Evolutionary conservation across 2,329 filamentous ascomycete species (phyloP).

Genomic region (Metarhizium rileyi): DNA sequence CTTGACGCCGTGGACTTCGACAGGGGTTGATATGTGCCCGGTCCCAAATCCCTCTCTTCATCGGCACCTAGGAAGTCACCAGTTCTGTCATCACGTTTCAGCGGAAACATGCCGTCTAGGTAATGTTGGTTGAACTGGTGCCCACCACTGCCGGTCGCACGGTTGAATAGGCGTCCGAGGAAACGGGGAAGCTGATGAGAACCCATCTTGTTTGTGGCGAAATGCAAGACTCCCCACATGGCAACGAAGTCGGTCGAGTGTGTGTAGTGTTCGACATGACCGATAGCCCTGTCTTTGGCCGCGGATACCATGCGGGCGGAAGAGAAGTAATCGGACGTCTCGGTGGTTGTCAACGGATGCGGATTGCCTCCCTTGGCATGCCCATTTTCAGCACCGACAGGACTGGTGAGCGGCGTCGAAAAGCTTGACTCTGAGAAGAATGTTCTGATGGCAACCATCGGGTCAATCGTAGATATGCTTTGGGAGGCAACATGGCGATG

Average conservation of each 20-base stretch:
- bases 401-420: slow-evolving; percentile 13
- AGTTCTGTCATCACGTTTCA: slow-evolving; percentile 31
- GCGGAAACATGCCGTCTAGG: slow-evolving; percentile 51
- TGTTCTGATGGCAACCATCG: slow-evolving; percentile 23
- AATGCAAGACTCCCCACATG: slow-evolving; percentile 64
- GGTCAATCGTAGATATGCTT: slow-evolving; percentile 21
- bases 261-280: slow-evolving; percentile 72
- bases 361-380: slow-evolving; percentile 8
- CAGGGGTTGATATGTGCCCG: slow-evolving; percentile 23
- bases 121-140: slow-evolving; percentile 54
- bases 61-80: slow-evolving; percentile 33
- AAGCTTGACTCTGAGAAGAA: slow-evolving; percentile 27
- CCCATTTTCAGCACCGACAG: slow-evolving; percentile 12
- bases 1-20: slow-evolving; percentile 28
- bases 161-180: slow-evolving; percentile 50
- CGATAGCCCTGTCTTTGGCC: slow-evolving; percentile 43
- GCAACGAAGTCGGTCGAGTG: slow-evolving; percentile 67
- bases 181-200: slow-evolving; percentile 46
- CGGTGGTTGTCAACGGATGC: slow-evolving; percentile 12
- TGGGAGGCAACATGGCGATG: slow-evolving; percentile 41
- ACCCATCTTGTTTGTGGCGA: slow-evolving; percentile 36
- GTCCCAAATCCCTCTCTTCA: slow-evolving; percentile 30
- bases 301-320: slow-evolving; percentile 26
- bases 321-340: slow-evolving; percentile 15
- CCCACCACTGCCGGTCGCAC: slow-evolving; percentile 38